Percentiles rank a stretch among this genome's conserved stretches.
Evolutionary conservation across 805 yeast genomes (phyloP).

Genomic region (Suhomyces prunicola): DNA sequence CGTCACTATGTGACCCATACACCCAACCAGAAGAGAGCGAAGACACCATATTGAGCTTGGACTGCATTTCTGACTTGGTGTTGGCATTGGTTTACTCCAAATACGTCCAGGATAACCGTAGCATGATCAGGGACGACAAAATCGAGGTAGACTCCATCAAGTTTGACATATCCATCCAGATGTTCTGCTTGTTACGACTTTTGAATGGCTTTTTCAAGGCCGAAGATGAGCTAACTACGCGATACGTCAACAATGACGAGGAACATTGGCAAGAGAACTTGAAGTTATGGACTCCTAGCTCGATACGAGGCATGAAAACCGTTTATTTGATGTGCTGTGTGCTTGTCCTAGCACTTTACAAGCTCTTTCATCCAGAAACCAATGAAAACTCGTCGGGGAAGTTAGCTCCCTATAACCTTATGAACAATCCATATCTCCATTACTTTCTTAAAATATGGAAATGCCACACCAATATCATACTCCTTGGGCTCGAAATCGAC

Average conservation of each 20-base stretch:
- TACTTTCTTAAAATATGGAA: conserved; percentile 64
- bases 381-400: not conserved
- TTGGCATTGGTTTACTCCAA: conserved; percentile 34
- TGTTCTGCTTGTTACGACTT: conserved; percentile 36
- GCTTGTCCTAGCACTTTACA: conserved; percentile 28
- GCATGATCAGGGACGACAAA: conserved; percentile 3
- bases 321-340: conserved; percentile 33
- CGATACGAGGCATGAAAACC: conserved; percentile 21
- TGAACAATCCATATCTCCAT: conserved; percentile 60
- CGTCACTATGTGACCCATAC: conserved; percentile 51
- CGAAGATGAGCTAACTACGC: conserved; percentile 40
- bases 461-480: conserved; percentile 55
- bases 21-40: conserved; percentile 69
- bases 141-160: conserved; percentile 27
- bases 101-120: not conserved
- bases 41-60: conserved; percentile 50
- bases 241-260: conserved; percentile 40
- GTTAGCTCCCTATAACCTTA: conserved; percentile 30
- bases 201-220: conserved; percentile 37
- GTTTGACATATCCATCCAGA: conserved; percentile 32
- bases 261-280: conserved; percentile 22
- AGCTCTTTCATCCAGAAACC: conserved; percentile 24
- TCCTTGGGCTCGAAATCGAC: conserved; percentile 56
- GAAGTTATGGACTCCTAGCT: conserved; percentile 27
- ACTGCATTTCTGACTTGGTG: conserved; percentile 50